Evolutionary conservation across 2,329 filamentous ascomycete species (phyloP).

Genomic region (Alternaria consortialis): DNA sequence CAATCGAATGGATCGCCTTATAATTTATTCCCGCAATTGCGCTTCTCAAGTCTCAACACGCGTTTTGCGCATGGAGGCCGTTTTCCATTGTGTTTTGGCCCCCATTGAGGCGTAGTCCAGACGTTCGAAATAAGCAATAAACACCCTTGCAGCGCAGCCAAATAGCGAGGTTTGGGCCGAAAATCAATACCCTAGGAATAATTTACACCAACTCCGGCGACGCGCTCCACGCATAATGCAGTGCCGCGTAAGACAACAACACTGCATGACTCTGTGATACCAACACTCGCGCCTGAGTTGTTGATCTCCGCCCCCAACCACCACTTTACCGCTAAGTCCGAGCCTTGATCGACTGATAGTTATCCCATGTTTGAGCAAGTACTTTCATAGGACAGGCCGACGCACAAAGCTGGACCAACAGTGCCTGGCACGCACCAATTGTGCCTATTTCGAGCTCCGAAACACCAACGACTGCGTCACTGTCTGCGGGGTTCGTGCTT

Average conservation of each 20-base stretch:
- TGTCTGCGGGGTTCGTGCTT: constrained; percentile 1
- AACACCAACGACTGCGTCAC: neutral
- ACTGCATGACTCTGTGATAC: constrained; percentile 1
- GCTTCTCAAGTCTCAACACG: neutral
- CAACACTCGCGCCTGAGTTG: neutral
- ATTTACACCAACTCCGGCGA: constrained; percentile 4
- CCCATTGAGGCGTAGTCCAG: constrained; percentile 9
- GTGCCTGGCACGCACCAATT: neutral
- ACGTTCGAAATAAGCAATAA: constrained; percentile 1
- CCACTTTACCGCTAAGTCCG: neutral
- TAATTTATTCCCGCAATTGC: neutral
- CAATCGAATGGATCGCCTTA: no score
- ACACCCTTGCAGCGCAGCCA: neutral
- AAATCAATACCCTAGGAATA: neutral
- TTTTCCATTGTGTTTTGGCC: constrained; percentile 7
- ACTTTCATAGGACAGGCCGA: neutral
- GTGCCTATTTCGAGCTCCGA: constrained; percentile 1
- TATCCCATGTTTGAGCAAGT: neutral
- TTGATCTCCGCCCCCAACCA: constrained; percentile 2
- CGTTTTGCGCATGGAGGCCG: neutral
- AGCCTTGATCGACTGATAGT: neutral
- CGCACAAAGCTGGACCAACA: neutral
- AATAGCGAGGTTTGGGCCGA: constrained; percentile 17
- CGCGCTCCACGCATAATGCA: neutral
- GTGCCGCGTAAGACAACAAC: constrained; percentile 1